phyloP scores from a whole-genome alignment of 129 eudicot species.

The Chrysanthemum seticuspe region DNA sequence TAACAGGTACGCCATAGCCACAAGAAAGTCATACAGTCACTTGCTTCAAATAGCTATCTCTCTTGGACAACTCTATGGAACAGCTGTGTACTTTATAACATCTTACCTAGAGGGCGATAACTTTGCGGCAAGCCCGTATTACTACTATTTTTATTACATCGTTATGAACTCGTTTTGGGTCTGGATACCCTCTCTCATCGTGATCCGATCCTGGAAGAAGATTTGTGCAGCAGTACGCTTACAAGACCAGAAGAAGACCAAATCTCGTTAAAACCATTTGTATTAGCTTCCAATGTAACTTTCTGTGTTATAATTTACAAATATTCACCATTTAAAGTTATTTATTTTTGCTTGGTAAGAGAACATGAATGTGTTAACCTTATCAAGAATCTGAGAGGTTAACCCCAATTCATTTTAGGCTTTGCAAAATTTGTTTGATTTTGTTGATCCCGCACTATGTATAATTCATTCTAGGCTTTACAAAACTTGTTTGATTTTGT shows the following conservation, averaged over 20 bases:
- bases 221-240: constrained; percentile 50
- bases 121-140: constrained; percentile 49
- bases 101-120: constrained; percentile 79
- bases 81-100: constrained; percentile 66
- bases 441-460: too few species aligned
- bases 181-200: constrained; percentile 60
- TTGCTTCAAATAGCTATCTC: constrained; percentile 72
- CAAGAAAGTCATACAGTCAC: constrained; percentile 72
- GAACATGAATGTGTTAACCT: too few species aligned
- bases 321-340: too few species aligned
- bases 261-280: constrained; percentile 33
- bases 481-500: too few species aligned
- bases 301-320: too few species aligned
- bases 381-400: too few species aligned
- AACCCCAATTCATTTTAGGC: too few species aligned
- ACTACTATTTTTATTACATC: constrained; percentile 69
- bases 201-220: constrained; percentile 83
- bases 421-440: too few species aligned
- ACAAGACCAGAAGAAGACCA: constrained; percentile 62
- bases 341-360: neutral
- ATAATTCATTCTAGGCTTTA: too few species aligned
- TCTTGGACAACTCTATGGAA: constrained; percentile 91
- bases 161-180: constrained; percentile 75
- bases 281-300: too few species aligned
- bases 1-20: constrained; percentile 86